Conservation (phyloP, 106 monocot species). For the Gastrodia elata region DNA sequence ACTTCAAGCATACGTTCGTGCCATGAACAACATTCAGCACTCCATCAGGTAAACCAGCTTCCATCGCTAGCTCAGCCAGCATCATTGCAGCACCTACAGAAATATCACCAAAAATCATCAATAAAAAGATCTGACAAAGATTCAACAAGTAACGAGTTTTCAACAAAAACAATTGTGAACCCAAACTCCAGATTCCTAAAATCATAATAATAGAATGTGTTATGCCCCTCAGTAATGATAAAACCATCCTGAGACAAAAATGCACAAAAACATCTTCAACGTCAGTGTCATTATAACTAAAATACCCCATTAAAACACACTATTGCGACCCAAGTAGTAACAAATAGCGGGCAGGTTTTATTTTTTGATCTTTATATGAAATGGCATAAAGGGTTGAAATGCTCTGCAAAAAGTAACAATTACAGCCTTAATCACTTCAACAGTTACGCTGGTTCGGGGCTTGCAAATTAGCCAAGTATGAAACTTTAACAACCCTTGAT, state of each 20-base stretch:
- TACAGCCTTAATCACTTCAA: not conserved
- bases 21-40: constrained; percentile 95
- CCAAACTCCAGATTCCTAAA: not conserved
- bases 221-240: not conserved
- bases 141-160: not conserved
- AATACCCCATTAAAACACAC: not conserved
- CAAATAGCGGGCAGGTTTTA: not conserved
- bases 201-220: not conserved
- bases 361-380: not conserved
- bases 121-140: not conserved
- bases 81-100: constrained; percentile 89
- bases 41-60: constrained; percentile 92
- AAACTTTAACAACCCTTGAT: too few relatives aligned
- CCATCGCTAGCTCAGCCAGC: constrained; percentile 89
- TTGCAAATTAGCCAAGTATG: too few relatives aligned
- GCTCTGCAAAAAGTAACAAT: not conserved
- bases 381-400: not conserved
- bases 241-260: not conserved
- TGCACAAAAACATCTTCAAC: not conserved
- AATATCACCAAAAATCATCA: constrained; percentile 9
- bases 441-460: not conserved
- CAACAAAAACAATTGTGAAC: not conserved
- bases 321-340: not conserved
- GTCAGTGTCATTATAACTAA: not conserved
- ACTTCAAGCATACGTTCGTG: constrained; percentile 57